A percentile compares a stretch with the other conserved stretches of the same genome.
Conservation (phyloP, 768 basidiomycete species). For the Lepiota venenata region DNA sequence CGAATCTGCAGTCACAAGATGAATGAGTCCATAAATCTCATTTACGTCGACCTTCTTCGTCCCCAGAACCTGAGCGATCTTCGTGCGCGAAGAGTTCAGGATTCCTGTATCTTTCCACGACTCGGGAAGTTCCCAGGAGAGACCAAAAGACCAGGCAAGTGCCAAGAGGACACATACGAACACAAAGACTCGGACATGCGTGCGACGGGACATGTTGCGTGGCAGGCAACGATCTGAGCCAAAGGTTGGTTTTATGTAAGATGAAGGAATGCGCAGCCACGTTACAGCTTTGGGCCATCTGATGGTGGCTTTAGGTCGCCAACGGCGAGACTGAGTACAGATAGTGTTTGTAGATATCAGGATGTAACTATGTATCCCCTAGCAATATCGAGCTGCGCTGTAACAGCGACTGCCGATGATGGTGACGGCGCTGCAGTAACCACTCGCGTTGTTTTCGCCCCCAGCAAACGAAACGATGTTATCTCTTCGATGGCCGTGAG, state of each 20-base stretch:
- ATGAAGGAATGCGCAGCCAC: neutral
- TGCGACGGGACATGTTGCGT: conserved; percentile 25
- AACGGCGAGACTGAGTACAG: too few species aligned
- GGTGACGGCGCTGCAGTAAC: too few species aligned
- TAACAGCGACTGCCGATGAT: too few species aligned
- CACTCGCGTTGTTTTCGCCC: too few species aligned
- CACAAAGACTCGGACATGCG: conserved; percentile 31
- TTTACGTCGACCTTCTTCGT: conserved; percentile 31
- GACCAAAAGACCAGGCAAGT: conserved; percentile 37
- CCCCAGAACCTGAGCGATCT: conserved; percentile 35
- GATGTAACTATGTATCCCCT: too few species aligned
- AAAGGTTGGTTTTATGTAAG: conserved; percentile 12
- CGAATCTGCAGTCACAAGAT: conserved; percentile 49
- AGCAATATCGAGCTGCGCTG: too few species aligned
- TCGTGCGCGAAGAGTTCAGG: conserved; percentile 34
- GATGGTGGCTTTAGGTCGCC: too few species aligned
- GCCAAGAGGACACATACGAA: conserved; percentile 32
- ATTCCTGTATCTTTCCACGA: conserved; percentile 31
- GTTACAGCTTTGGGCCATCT: too few species aligned
- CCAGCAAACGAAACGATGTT: too few species aligned
- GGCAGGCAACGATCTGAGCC: neutral
- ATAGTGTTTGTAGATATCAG: too few species aligned
- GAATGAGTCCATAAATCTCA: conserved; percentile 72
- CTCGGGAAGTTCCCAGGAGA: conserved; percentile 39
- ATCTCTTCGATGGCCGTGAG: too few species aligned